A percentile compares a stretch with the other conserved stretches of the same genome.
phyloP scores from a whole-genome alignment of 1,139 yeast species.

The Geotrichum histeridarum region DNA sequence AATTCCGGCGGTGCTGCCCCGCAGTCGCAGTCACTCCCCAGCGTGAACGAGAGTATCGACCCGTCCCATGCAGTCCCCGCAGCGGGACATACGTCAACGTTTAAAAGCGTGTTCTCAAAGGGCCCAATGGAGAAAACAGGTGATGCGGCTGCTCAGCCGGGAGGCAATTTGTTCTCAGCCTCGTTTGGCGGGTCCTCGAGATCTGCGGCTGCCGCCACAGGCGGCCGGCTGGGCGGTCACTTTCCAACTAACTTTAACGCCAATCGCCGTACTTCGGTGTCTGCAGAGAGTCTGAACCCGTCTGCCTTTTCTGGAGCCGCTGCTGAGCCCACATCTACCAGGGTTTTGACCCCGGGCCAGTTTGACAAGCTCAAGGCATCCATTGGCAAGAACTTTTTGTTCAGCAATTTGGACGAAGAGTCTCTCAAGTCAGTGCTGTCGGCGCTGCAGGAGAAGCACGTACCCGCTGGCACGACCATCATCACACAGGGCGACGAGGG shows the following conservation, averaged over 20 bases:
- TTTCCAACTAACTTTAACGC: conserved; percentile 51
- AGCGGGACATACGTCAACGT: background rate
- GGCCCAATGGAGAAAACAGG: background rate
- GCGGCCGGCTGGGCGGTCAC: conserved; percentile 19
- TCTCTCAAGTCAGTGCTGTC: conserved; percentile 71
- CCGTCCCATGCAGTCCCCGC: conserved; percentile 7
- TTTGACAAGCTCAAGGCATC: conserved; percentile 61
- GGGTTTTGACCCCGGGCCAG: conserved; percentile 53
- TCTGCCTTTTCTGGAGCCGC: conserved; percentile 24
- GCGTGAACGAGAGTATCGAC: conserved; percentile 8
- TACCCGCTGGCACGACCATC: conserved; percentile 57
- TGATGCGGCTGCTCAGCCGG: background rate
- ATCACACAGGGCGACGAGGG: conserved; percentile 96
- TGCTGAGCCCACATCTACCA: conserved; percentile 8
- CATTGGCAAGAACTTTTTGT: conserved; percentile 75
- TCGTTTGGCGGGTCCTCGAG: conserved; percentile 26
- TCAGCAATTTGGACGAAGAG: conserved; percentile 66
- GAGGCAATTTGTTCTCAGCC: conserved; percentile 4
- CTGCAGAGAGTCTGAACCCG: conserved; percentile 54
- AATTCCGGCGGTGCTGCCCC: conserved; percentile 30
- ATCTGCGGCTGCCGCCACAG: conserved; percentile 29
- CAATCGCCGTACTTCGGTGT: conserved; percentile 78
- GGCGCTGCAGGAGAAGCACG: conserved; percentile 70
- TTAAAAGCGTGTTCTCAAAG: background rate
- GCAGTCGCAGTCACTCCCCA: background rate